Conservation (phyloP, 768 basidiomycete species). For the Lactarius psammicola region DNA sequence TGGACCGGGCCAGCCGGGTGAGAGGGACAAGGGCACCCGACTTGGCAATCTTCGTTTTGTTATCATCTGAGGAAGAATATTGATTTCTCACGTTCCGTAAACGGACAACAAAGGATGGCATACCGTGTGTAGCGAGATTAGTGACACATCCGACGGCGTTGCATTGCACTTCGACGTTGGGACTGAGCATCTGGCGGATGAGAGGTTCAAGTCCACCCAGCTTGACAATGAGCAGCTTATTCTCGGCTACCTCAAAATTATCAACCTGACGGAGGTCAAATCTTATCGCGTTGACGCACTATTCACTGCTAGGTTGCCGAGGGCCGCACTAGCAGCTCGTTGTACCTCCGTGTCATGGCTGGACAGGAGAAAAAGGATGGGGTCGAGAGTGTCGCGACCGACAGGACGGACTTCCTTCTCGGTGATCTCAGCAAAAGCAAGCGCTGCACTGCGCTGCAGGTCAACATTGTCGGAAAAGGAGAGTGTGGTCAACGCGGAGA, state of each 20-base stretch:
- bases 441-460: constrained; percentile 93
- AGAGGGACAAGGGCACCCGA: constrained; percentile 97
- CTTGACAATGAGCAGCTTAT: constrained; percentile 98
- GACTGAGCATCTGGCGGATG: constrained; percentile 98
- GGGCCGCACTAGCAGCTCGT: constrained; percentile 93
- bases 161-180: constrained; percentile 99
- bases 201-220: constrained; percentile 96
- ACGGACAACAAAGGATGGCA: constrained; percentile 32
- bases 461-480: constrained; percentile 99
- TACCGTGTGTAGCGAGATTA: constrained; percentile 97
- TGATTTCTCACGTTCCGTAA: constrained; percentile 4
- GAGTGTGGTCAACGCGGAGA: constrained; percentile 91
- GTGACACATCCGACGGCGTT: constrained; percentile 99
- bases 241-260: constrained; percentile 66
- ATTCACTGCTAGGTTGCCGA: constrained; percentile 97
- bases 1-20: constrained; percentile 92
- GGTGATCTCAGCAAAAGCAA: constrained; percentile 98
- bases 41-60: constrained; percentile 99
- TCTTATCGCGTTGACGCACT: constrained; percentile 52
- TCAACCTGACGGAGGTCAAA: neutral
- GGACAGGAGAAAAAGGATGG: constrained; percentile 93
- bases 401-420: constrained; percentile 99
- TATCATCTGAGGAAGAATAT: constrained; percentile 69
- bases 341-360: constrained; percentile 99
- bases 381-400: constrained; percentile 94